phyloP scores from a whole-genome alignment of 2,329 filamentous ascomycete genomes.

The Anthostomella pinea region DNA sequence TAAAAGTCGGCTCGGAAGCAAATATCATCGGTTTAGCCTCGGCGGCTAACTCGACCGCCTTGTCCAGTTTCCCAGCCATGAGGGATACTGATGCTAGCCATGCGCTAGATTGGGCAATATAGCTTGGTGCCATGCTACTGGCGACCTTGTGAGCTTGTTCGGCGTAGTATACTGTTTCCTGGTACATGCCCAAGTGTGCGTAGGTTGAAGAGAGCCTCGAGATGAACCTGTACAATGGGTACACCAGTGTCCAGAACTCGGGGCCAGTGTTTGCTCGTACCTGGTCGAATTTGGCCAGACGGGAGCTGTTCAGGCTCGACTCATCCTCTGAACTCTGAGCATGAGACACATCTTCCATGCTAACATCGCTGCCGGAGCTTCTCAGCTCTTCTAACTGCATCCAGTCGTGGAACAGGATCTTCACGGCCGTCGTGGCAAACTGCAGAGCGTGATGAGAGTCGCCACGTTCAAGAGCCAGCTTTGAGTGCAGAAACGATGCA shows the following conservation, averaged over 20 bases:
- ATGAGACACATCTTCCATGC: constrained; percentile 25
- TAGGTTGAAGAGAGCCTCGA: constrained; percentile 75
- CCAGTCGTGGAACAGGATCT: constrained; percentile 56
- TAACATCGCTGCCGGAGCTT: constrained; percentile 11
- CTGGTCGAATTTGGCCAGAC: constrained; percentile 20
- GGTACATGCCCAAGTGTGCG: constrained; percentile 79
- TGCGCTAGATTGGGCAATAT: constrained; percentile 51
- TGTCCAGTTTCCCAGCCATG: constrained; percentile 56
- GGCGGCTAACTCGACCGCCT: constrained; percentile 54
- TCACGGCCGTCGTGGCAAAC: constrained; percentile 56
- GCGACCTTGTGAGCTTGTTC: constrained; percentile 81
- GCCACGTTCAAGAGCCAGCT: constrained; percentile 61
- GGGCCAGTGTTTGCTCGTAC: constrained; percentile 48
- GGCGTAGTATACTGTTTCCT: constrained; percentile 84
- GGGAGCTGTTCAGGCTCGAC: constrained; percentile 28
- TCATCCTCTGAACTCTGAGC: constrained; percentile 25
- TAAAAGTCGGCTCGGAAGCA: constrained; percentile 41
- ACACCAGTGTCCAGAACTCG: constrained; percentile 76
- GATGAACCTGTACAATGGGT: constrained; percentile 68
- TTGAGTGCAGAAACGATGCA: constrained; percentile 62
- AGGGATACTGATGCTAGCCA: constrained; percentile 56
- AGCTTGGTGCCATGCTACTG: constrained; percentile 60
- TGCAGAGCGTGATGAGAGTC: constrained; percentile 56
- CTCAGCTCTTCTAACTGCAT: constrained; percentile 45
- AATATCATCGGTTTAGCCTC: constrained; percentile 53